Evolutionary conservation across 768 basidiomycete species (phyloP).

Genomic region (Coprinellus micaceus): DNA sequence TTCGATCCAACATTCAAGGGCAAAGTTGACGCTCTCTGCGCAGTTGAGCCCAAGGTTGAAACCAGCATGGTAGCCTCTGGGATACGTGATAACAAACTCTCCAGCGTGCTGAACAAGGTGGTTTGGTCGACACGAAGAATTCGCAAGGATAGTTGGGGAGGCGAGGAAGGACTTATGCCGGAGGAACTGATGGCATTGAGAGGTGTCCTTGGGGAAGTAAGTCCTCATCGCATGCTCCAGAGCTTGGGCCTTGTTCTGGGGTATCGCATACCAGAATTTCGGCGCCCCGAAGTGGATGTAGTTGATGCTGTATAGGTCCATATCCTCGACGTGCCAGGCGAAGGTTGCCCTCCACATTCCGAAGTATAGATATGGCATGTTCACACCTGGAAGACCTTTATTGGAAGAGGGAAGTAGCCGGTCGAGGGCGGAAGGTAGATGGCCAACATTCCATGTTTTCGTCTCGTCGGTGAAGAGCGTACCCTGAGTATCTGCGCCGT

Average conservation of each 20-base stretch:
- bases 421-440: constrained; percentile 81
- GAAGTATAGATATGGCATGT: constrained; percentile 95
- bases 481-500: constrained; percentile 96
- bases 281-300: constrained; percentile 98
- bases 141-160: constrained; percentile 78
- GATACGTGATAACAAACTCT: constrained; percentile 96
- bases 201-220: constrained; percentile 85
- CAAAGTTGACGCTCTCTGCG: constrained; percentile 96
- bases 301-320: constrained; percentile 98
- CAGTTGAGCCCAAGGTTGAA: constrained; percentile 97
- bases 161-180: constrained; percentile 95
- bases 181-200: constrained; percentile 87
- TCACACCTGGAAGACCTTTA: constrained; percentile 87
- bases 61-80: constrained; percentile 92
- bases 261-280: constrained; percentile 95
- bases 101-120: constrained; percentile 86
- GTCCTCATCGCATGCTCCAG: constrained; percentile 90
- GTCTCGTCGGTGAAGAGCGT: constrained; percentile 74
- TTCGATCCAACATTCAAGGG: constrained; percentile 90
- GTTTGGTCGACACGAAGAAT: constrained; percentile 79
- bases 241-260: constrained; percentile 75
- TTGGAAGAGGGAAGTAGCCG: constrained; percentile 67
- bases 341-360: constrained; percentile 99
- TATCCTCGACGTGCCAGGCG: constrained; percentile 99
- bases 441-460: constrained; percentile 90